Conservation (phyloP, 176 grass and related monocot species). For the Neostapfia colusana region DNA sequence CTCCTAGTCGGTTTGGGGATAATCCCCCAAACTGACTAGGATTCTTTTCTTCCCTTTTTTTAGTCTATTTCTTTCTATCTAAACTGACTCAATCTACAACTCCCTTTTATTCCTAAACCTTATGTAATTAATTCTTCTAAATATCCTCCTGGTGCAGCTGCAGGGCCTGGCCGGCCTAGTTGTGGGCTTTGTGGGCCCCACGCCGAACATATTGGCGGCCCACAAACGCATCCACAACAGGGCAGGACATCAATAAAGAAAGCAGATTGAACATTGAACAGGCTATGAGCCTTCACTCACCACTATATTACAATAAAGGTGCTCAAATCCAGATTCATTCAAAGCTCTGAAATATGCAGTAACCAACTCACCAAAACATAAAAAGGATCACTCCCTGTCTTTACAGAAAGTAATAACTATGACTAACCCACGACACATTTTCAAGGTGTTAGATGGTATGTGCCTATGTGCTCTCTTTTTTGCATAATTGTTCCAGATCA, state of each 20-base stretch:
- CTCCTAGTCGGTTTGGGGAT: no score
- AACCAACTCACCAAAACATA: neutral
- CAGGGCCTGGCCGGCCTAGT: no score
- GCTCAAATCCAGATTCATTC: neutral
- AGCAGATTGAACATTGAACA: neutral
- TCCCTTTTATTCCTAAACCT: no score
- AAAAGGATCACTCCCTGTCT: neutral
- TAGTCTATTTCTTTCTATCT: no score
- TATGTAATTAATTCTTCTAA: no score
- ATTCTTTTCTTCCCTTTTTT: no score
- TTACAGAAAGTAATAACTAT: neutral
- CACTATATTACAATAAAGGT: neutral
- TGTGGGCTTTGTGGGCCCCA: no score
- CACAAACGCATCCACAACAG: no score
- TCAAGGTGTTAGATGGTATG: neutral
- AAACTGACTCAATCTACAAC: no score
- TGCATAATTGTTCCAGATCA: neutral
- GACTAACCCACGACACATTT: neutral
- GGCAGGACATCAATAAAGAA: constrained; percentile 16
- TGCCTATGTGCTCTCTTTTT: neutral
- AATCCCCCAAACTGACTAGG: no score
- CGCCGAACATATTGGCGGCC: no score
- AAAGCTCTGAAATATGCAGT: neutral
- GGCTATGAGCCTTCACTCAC: neutral
- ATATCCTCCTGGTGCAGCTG: no score